phyloP scores from a whole-genome alignment of 2,329 filamentous ascomycete species.

The Pseudogymnoascus sp. region DNA sequence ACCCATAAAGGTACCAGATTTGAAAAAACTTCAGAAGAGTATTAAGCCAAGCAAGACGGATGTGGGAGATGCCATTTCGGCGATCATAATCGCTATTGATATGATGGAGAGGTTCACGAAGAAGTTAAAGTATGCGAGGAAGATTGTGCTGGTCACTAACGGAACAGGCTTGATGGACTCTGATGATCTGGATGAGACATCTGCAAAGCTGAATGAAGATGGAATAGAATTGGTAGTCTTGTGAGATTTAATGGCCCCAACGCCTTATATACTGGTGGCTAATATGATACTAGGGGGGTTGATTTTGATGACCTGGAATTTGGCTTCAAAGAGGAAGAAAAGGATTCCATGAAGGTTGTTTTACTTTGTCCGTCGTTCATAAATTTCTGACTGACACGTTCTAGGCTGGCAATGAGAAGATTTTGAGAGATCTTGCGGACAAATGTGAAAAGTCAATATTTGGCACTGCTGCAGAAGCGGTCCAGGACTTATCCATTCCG shows the following conservation, averaged over 20 bases:
- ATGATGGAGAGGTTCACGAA: conserved; percentile 77
- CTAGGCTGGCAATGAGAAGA: conserved; percentile 61
- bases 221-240: conserved; percentile 71
- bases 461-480: conserved; percentile 79
- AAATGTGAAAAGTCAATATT: conserved; percentile 60
- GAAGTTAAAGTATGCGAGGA: conserved; percentile 70
- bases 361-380: background rate
- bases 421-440: conserved; percentile 56
- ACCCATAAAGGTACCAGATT: conserved; percentile 53
- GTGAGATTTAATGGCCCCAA: conserved; percentile 40
- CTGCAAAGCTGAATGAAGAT: conserved; percentile 62
- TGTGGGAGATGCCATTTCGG: conserved; percentile 76
- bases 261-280: conserved; percentile 14
- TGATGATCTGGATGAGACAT: conserved; percentile 62
- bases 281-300: conserved; percentile 52
- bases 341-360: conserved; percentile 57
- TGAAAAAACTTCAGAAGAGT: conserved; percentile 53
- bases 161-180: conserved; percentile 63
- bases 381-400: conserved; percentile 18
- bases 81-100: conserved; percentile 73
- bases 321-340: conserved; percentile 86
- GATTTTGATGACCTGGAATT: conserved; percentile 91
- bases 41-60: conserved; percentile 61
- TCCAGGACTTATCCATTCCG: conserved; percentile 70
- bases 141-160: conserved; percentile 80